Evolutionary conservation across 2,329 filamentous ascomycete genomes (phyloP).

Genomic region (Uncinocarpus reesii): DNA sequence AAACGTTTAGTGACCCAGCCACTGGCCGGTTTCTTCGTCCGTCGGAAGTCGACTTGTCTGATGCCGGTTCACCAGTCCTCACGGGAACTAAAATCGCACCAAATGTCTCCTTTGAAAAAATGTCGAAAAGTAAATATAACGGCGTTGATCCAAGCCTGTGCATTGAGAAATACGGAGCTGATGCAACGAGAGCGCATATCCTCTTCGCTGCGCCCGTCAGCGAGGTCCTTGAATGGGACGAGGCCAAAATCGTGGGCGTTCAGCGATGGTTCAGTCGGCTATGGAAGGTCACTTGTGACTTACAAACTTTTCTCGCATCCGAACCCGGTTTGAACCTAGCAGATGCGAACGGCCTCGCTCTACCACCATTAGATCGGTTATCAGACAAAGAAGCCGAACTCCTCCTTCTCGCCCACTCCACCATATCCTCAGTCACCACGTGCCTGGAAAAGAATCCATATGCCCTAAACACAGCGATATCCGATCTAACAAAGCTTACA

Average conservation of each 20-base stretch:
- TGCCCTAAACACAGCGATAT: slow-evolving; percentile 71
- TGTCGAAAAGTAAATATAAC: slow-evolving; percentile 93
- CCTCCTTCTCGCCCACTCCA: slow-evolving; percentile 57
- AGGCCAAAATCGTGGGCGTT: slow-evolving; percentile 67
- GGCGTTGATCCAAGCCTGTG: slow-evolving; percentile 70
- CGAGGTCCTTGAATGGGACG: slow-evolving; percentile 81
- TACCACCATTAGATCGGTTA: slow-evolving; percentile 26
- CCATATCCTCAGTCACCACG: slow-evolving; percentile 55
- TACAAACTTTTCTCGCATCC: slow-evolving; percentile 22
- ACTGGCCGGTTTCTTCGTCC: slow-evolving; percentile 69
- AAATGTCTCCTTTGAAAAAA: slow-evolving; percentile 68
- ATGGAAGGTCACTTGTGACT: slow-evolving; percentile 45
- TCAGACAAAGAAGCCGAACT: slow-evolving; percentile 36
- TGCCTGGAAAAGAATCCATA: slow-evolving; percentile 62
- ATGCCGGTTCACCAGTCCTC: slow-evolving; percentile 50
- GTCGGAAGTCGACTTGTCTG: slow-evolving; percentile 57
- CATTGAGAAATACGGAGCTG: slow-evolving; percentile 66
- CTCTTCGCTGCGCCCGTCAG: slow-evolving; percentile 78
- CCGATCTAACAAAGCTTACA: slow-evolving; percentile 70
- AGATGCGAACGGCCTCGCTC: slow-evolving; percentile 20
- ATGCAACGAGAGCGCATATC: slow-evolving; percentile 75
- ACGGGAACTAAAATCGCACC: slow-evolving; percentile 49
- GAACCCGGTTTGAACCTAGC: slow-evolving; percentile 20
- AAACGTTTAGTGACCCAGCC: slow-evolving; percentile 64
- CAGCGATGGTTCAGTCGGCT: slow-evolving; percentile 68